Percentiles rank a stretch among this genome's conserved stretches.
These are phyloP conservation scores for Cetradonia linearis DNA, from an alignment of 495 filamentous ascomycete genomes.

Conservation along the genomic window DNA sequence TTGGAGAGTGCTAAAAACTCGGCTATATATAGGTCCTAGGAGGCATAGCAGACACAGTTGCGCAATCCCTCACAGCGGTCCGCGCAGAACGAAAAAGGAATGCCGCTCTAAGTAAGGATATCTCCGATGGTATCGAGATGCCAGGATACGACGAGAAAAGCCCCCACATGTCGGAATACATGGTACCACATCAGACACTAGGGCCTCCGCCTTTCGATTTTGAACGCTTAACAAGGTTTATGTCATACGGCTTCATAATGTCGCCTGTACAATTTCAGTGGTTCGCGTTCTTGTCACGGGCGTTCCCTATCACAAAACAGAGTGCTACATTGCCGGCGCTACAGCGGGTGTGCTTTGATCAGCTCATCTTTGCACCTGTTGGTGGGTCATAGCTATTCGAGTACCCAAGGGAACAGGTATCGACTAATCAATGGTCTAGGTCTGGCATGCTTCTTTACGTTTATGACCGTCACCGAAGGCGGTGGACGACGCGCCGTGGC, in stretches of 20 bases:
- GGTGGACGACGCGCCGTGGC: slow-evolving; percentile 70
- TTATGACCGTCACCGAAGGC: slow-evolving; percentile 93
- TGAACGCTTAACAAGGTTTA: slow-evolving; percentile 83
- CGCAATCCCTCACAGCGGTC: slow-evolving; percentile 83
- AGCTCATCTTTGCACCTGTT: slow-evolving; percentile 88
- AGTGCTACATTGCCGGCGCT: slow-evolving; percentile 64
- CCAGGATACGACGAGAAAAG: slow-evolving; percentile 81
- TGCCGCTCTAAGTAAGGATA: slow-evolving; percentile 43
- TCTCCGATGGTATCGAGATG: slow-evolving; percentile 78
- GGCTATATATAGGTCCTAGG: slow-evolving; percentile 53
- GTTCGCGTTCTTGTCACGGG: slow-evolving; percentile 77
- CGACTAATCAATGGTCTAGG: slow-evolving; percentile 36
- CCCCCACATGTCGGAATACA: slow-evolving; percentile 52
- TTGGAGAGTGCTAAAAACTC: slow-evolving; percentile 7
- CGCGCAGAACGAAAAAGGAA: slow-evolving; percentile 56
- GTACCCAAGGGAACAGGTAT: neutral
- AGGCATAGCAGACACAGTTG: slow-evolving; percentile 90
- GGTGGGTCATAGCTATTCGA: slow-evolving; percentile 41
- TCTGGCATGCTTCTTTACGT: slow-evolving; percentile 82
- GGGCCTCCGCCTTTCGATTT: slow-evolving; percentile 88
- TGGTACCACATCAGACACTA: slow-evolving; percentile 51
- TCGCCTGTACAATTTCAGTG: slow-evolving; percentile 94
- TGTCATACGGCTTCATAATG: slow-evolving; percentile 93
- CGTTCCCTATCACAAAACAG: slow-evolving; percentile 75
- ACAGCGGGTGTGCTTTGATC: slow-evolving; percentile 86